Percentiles rank a stretch among this genome's conserved stretches.
phyloP scores from a whole-genome alignment of 345 rosid species.

The Pistacia atlantica region DNA sequence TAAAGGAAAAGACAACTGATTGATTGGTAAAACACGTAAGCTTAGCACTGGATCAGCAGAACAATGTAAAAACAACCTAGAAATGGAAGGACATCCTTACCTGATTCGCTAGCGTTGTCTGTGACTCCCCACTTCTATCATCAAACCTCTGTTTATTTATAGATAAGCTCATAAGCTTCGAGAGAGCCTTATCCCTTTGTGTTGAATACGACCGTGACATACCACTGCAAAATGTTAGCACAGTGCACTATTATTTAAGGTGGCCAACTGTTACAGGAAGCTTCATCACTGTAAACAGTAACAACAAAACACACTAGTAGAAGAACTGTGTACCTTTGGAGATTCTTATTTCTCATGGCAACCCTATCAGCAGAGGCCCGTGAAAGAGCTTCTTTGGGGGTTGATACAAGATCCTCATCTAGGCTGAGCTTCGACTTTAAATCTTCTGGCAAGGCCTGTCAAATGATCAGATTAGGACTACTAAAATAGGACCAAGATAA shows the following conservation, averaged over 20 bases:
- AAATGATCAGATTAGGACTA: constrained; percentile 23
- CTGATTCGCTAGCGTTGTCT: constrained; percentile 50
- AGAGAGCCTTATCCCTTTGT: constrained; percentile 66
- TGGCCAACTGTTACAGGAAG: neutral
- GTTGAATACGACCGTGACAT: constrained; percentile 91
- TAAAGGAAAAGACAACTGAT: neutral
- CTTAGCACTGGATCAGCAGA: constrained; percentile 2
- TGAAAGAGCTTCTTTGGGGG: constrained; percentile 79
- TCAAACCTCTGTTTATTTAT: constrained; percentile 44
- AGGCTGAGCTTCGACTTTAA: constrained; percentile 78
- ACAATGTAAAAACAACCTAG: constrained; percentile 6
- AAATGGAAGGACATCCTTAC: constrained; percentile 31
- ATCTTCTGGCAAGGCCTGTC: constrained; percentile 85
- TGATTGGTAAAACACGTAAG: constrained; percentile 1
- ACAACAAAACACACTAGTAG: neutral
- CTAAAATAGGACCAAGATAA: constrained; percentile 5
- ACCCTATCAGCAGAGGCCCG: constrained; percentile 73
- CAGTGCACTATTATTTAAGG: constrained; percentile 17
- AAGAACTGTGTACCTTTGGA: constrained; percentile 57
- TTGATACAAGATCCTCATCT: constrained; percentile 79
- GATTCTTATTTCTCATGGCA: constrained; percentile 69
- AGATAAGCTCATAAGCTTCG: constrained; percentile 48
- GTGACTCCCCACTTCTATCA: constrained; percentile 52
- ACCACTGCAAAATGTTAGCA: constrained; percentile 50
- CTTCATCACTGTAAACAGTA: neutral